Base-by-base conservation (phyloP, 2,329 filamentous ascomycete species). In the Amesomyces nigricolor region DNA sequence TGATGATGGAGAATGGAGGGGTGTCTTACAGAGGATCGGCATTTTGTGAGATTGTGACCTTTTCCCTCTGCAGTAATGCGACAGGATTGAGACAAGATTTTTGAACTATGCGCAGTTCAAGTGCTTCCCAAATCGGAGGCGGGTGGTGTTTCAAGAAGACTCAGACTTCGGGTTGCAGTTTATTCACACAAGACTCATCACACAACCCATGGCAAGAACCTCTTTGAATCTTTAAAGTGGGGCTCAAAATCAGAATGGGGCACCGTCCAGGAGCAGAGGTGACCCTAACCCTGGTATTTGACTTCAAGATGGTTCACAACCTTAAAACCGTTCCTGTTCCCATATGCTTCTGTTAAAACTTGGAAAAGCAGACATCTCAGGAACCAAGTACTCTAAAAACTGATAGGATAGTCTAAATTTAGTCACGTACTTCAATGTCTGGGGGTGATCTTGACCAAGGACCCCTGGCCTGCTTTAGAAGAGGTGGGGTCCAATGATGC, bases 21-120 rank as follows among this genome's bases (percentile, higher is more conserved):
- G 22, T 26, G 22, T 26, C 63, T 64, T 53, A 65, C 63, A 64
- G 17, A 65, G 59, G 37, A 63, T 62, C 22, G 64, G 63, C 62
- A 63, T 66, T 45, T 59, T 63, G 56, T 38, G 22, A 26, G 6
- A 26, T 5, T 26, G 6, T 26, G 22, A 26, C 22, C 22, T 26
- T 26, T 26, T 5, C 22, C 22, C 22, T 26, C 22, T 26, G 22
- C 17, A 26, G 22, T 26, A 26, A 26, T 5, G 22, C 6, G 6
- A 26, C 22, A 26, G 6, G 22, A 26, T 26, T 26, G 22, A 26
- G 22, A 26, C 22, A 26, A 26, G 22, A 4, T 26, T 26, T 5
- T 26, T 26, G 5, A 6, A 26, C 6, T 26, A 26, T 5, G 4
- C 22, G 22, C 22, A 26, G 22, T 6, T 26, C 22, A 6, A 26